Evolutionary conservation across 768 basidiomycete genomes (phyloP).

Genomic region (Rhizopogon vulgaris): DNA sequence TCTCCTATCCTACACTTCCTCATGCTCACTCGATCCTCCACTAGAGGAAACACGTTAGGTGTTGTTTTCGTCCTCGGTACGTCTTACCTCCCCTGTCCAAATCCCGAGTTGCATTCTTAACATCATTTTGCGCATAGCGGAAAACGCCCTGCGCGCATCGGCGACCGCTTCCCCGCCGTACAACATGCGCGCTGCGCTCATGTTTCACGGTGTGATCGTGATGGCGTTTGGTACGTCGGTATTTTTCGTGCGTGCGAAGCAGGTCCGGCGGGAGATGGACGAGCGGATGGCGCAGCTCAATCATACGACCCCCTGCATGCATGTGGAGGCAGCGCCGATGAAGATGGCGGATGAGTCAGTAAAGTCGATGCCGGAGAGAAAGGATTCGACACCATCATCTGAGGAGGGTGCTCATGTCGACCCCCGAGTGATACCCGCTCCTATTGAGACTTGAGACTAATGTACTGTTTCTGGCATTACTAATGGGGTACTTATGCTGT

Average conservation of each 20-base stretch:
- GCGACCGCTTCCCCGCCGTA: conserved; percentile 57
- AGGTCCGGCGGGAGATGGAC: conserved; percentile 58
- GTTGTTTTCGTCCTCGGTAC: conserved; percentile 58
- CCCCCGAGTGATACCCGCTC: not conserved
- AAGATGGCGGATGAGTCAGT: too few relatives aligned
- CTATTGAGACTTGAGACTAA: not conserved
- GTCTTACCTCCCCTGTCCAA: conserved; percentile 13
- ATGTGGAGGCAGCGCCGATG: not conserved
- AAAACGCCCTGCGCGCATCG: conserved; percentile 63
- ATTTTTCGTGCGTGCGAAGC: conserved; percentile 52
- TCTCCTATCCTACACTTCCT: not conserved
- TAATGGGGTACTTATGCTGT: too few relatives aligned
- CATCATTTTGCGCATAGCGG: conserved; percentile 31
- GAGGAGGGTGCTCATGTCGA: not conserved
- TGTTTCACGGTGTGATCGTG: conserved; percentile 57
- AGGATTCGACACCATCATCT: not conserved
- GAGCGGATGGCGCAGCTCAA: conserved; percentile 37
- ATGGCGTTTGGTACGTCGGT: conserved; percentile 33
- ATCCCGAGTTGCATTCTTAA: not conserved
- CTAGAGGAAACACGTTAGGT: conserved; percentile 61
- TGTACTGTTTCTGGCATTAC: too few relatives aligned
- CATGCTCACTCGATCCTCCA: not conserved
- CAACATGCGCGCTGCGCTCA: conserved; percentile 64
- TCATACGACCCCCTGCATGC: not conserved
- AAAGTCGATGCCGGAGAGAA: conserved; percentile 35